These are phyloP conservation scores for Crithidia mellificae DNA, from an alignment of 208 protist species.

Conservation along the genomic window DNA sequence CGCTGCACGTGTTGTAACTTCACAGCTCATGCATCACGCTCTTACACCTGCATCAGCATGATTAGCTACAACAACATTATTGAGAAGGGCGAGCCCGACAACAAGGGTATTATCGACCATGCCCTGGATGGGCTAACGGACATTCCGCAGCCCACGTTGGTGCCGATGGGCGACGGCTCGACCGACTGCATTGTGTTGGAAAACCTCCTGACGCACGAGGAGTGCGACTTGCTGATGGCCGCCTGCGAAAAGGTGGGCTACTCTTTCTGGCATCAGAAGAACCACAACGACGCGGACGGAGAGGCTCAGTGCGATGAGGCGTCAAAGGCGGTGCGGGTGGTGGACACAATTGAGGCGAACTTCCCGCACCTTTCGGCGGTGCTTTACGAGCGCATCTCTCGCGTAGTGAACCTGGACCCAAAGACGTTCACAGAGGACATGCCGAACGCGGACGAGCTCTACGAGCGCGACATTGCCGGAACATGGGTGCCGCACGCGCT, in stretches of 20 bases:
- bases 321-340: constrained; percentile 67
- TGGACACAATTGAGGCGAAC: constrained; percentile 87
- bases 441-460: constrained; percentile 60
- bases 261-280: constrained; percentile 76
- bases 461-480: constrained; percentile 77
- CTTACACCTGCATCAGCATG: constrained; percentile 18
- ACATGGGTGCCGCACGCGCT: constrained; percentile 77
- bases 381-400: constrained; percentile 71
- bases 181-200: constrained; percentile 82
- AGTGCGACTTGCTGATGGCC: constrained; percentile 68
- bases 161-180: constrained; percentile 21
- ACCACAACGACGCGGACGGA: constrained; percentile 46
- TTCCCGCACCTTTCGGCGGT: constrained; percentile 58
- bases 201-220: constrained; percentile 66
- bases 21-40: no score
- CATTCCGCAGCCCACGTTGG: constrained; percentile 22
- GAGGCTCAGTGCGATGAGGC: constrained; percentile 39
- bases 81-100: constrained; percentile 70
- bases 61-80: constrained; percentile 91
- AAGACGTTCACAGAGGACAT: constrained; percentile 67
- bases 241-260: constrained; percentile 81
- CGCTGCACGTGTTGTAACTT: no score
- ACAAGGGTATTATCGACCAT: constrained; percentile 74
- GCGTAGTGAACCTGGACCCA: constrained; percentile 53
- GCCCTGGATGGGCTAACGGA: constrained; percentile 26